A percentile compares a stretch with the other conserved stretches of the same genome.
These are phyloP conservation scores for Niebla homalea DNA, from an alignment of 495 filamentous ascomycete genomes.

Conservation along the genomic window DNA sequence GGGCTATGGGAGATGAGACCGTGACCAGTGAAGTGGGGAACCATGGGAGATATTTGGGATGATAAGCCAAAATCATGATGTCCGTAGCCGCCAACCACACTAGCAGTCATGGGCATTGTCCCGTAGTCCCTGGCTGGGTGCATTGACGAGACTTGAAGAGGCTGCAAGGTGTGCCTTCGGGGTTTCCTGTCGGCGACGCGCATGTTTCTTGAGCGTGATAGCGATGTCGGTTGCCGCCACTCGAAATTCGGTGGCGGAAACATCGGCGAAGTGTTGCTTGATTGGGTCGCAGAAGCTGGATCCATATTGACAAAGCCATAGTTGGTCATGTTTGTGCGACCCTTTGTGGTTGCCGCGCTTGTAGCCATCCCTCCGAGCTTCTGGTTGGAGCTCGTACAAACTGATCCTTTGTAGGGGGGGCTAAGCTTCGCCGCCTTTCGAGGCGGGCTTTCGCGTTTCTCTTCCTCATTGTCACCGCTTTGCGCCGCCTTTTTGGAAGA, in stretches of 20 bases:
- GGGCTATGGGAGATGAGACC: slow-evolving; percentile 11
- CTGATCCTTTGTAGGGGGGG: slow-evolving; percentile 8
- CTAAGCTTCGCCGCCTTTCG: slow-evolving; percentile 10
- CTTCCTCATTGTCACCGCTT: slow-evolving; percentile 29
- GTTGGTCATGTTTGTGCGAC: slow-evolving; percentile 21
- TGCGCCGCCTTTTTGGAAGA: slow-evolving; percentile 36
- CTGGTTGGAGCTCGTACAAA: slow-evolving; percentile 9
- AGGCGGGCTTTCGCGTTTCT: slow-evolving; percentile 8
- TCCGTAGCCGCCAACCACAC: slow-evolving; percentile 30
- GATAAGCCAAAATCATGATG: slow-evolving; percentile 32
- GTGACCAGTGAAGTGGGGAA: slow-evolving; percentile 13
- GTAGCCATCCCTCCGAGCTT: slow-evolving; percentile 14
- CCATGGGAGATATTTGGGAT: slow-evolving; percentile 25
- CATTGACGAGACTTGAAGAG: slow-evolving; percentile 27
- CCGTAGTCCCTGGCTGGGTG: slow-evolving; percentile 23
- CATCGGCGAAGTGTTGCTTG: slow-evolving; percentile 20
- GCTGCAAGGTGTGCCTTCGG: slow-evolving; percentile 22
- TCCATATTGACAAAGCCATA: slow-evolving; percentile 42
- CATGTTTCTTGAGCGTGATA: slow-evolving; percentile 2
- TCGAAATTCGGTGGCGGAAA: slow-evolving; percentile 14
- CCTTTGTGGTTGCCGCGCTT: slow-evolving; percentile 5
- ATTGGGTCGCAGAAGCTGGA: slow-evolving; percentile 19
- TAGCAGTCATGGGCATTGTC: slow-evolving; percentile 27
- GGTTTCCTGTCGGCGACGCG: slow-evolving; percentile 10
- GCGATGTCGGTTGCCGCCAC: slow-evolving; percentile 9